Evolutionary conservation across 169 alveolate genomes (phyloP).

Genomic region (Plasmodium billcollinsi): DNA sequence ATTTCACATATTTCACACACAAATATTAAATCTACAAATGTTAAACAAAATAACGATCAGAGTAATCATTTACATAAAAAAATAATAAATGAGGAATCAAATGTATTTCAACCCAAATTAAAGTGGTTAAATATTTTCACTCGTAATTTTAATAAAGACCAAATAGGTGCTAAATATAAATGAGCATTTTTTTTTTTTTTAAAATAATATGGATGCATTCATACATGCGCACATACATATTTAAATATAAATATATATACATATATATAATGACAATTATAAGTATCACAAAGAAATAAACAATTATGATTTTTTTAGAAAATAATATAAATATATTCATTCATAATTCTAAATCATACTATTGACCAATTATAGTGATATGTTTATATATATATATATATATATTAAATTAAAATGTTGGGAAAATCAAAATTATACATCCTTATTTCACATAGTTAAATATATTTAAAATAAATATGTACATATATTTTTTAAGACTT

Average conservation of each 20-base stretch:
- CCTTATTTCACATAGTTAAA: too few relatives aligned
- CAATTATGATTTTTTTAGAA: too few relatives aligned
- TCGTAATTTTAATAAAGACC: conserved; percentile 27
- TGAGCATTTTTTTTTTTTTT: neutral
- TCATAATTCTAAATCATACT: too few relatives aligned
- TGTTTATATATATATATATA: too few relatives aligned
- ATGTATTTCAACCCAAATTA: conserved; percentile 24
- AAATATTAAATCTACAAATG: neutral
- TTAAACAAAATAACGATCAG: neutral
- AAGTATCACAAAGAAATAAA: neutral
- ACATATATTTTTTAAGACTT: too few relatives aligned
- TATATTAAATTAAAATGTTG: too few relatives aligned
- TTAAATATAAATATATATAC: neutral
- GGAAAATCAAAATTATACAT: too few relatives aligned
- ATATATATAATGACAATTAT: neutral
- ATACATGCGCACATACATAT: neutral
- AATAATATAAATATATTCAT: too few relatives aligned
- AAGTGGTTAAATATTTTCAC: conserved; percentile 55
- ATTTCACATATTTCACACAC: conserved; percentile 26
- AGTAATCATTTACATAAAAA: neutral
- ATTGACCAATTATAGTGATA: too few relatives aligned
- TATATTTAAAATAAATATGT: too few relatives aligned
- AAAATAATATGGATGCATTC: neutral
- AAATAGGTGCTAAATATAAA: conserved; percentile 1
- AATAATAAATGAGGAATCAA: conserved; percentile 4